Base-by-base conservation (phyloP, 2,329 filamentous ascomycete species). In the Boeremia lycopersici region DNA sequence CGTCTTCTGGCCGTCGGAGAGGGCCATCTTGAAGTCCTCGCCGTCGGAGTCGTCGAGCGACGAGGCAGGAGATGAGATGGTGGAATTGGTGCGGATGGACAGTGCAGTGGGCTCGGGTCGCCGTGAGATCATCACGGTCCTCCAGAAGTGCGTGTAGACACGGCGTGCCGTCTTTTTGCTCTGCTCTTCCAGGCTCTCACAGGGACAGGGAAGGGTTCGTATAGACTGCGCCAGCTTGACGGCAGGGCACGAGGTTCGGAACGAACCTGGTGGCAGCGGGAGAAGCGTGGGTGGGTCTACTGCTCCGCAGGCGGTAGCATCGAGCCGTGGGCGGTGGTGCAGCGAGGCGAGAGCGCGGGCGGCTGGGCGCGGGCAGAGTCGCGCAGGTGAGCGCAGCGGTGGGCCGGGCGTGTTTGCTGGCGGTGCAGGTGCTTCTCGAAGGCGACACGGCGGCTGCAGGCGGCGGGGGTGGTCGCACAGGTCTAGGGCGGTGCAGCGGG, bases 11-110 rank as follows among this genome's bases (percentile, higher is more conserved):
- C 72, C 74, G 48, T 82, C 79, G 55, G 77, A 77, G 79, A 82
- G 80, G 70, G 77, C 75, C 72, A 73, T 74, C 34, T 72, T 78
- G 74, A 69, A 75, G 71, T 82, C 77, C 73, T 79, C 77, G 76
- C 79, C 78, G 43, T 74, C 68, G 35, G 63, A 64, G 31, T 69
- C 69, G 50, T 54, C 58, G 48, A 68, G 56, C 23, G 72, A 72
- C 5, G 65, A 61, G 15, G 71, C 65, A 56, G 72, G 70, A 4
- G 74, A 74, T 26, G 72, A 71, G 26, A 64, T 61, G 51, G 66
- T 68, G 8, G 73, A 75, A 29, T 69, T 67, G 6, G 73, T 70
- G 54, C 62, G 61, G 60, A 75, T 69, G 40, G 68, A 70, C 17
- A 74, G 55, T 19, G 66, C 47, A 42, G 69, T 62, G 48, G 53